A percentile compares a stretch with the other conserved stretches of the same genome.
Evolutionary conservation across 2,329 filamentous ascomycete species (phyloP).

Genomic region (Calonectria pauciramosa): DNA sequence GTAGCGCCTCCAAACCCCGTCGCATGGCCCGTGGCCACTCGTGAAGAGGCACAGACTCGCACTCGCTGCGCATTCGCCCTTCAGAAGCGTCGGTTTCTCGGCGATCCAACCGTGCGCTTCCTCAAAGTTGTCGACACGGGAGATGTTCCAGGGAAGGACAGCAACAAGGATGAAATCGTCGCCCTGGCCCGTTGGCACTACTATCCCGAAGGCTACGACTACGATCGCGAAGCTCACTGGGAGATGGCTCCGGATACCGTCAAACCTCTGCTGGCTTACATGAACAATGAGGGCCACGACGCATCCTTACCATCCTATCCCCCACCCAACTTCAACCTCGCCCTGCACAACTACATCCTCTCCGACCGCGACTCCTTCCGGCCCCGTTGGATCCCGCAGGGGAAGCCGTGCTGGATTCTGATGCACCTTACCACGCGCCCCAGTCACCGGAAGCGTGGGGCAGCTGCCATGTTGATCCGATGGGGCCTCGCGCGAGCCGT

Average conservation of each 20-base stretch:
- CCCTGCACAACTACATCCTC: constrained; percentile 1
- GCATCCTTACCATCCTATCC: background rate
- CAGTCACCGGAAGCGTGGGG: background rate
- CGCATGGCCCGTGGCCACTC: background rate
- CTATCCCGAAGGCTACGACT: background rate
- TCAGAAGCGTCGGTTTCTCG: background rate
- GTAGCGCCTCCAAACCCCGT: constrained; percentile 1
- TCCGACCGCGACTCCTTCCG: background rate
- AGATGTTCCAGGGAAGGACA: too few species aligned
- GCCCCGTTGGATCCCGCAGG: background rate
- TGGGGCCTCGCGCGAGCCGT: background rate
- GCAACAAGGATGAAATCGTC: background rate
- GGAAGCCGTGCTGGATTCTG: background rate
- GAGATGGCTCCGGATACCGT: background rate
- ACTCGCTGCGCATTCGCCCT: background rate
- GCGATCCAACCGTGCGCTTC: background rate
- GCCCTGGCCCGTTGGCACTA: constrained; percentile 1
- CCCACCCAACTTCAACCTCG: background rate
- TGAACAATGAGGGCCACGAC: background rate
- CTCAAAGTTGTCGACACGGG: background rate
- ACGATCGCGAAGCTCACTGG: background rate
- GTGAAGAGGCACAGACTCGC: background rate
- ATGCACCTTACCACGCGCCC: background rate
- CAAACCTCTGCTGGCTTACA: background rate
- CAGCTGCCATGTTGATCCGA: background rate